These are phyloP conservation scores for Mucor velutinosus DNA, from an alignment of 371 early-diverging fungal species.

Conservation along the genomic window DNA sequence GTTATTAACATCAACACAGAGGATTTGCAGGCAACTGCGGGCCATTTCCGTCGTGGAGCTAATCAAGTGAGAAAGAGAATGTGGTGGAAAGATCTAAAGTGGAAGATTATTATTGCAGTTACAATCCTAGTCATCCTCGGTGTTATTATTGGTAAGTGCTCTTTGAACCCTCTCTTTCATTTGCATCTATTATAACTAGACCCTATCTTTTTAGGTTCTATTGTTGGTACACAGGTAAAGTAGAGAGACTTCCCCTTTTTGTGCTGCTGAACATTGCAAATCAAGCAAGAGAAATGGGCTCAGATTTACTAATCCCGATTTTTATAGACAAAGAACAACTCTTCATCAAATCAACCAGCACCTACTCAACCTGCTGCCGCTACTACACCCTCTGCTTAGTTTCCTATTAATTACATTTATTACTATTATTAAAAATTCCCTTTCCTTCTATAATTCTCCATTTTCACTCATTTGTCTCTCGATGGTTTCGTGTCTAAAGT, in stretches of 20 bases:
- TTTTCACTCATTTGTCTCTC: slow-evolving; percentile 37
- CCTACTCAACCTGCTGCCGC: not conserved
- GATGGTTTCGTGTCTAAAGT: slow-evolving; percentile 32
- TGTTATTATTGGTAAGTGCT: slow-evolving; percentile 39
- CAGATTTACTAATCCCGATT: slow-evolving; percentile 8
- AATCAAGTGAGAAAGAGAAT: slow-evolving; percentile 74
- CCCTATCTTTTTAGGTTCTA: slow-evolving; percentile 25
- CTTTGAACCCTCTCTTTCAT: not conserved
- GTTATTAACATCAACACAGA: slow-evolving; percentile 44
- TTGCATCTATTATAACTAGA: not conserved
- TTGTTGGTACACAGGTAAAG: slow-evolving; percentile 50
- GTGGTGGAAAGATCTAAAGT: slow-evolving; percentile 97
- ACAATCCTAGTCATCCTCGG: slow-evolving; percentile 74
- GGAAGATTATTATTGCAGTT: slow-evolving; percentile 83
- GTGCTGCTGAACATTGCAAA: not conserved
- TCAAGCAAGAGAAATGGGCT: slow-evolving; percentile 1
- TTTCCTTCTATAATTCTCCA: slow-evolving; percentile 21
- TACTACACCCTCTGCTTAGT: not conserved
- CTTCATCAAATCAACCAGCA: not conserved
- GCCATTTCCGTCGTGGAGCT: slow-evolving; percentile 86
- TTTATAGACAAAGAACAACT: slow-evolving; percentile 8
- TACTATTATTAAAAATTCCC: not conserved
- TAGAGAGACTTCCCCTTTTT: not conserved
- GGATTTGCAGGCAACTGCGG: slow-evolving; percentile 78
- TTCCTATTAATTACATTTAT: not conserved